phyloP scores from a whole-genome alignment of 2,329 filamentous ascomycete species.

The Aspergillus brunneoviolaceus region DNA sequence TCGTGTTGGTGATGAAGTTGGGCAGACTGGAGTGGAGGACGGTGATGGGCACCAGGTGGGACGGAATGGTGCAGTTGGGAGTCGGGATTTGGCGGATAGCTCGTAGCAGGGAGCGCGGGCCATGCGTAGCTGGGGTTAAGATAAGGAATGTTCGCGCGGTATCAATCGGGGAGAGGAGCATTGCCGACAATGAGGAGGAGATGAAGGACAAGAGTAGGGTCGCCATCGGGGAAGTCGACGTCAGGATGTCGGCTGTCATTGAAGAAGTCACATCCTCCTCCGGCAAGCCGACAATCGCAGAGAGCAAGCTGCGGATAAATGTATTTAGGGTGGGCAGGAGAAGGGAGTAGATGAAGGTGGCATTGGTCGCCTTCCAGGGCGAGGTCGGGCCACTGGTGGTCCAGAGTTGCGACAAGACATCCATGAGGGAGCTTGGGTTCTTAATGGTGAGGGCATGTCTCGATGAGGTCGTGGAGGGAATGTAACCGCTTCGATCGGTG shows the following conservation, averaged over 20 bases:
- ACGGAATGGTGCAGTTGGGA: conserved; percentile 64
- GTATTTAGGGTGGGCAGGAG: conserved; percentile 84
- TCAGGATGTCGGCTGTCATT: conserved; percentile 69
- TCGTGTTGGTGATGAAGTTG: conserved; percentile 76
- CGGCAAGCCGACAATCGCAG: conserved; percentile 84
- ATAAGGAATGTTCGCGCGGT: conserved; percentile 85
- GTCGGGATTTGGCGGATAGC: conserved; percentile 77
- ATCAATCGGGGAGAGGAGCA: conserved; percentile 83
- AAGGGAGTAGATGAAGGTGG: conserved; percentile 87
- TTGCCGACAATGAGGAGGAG: conserved; percentile 67
- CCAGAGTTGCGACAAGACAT: conserved; percentile 86
- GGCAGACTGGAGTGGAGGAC: conserved; percentile 82
- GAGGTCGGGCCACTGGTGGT: conserved; percentile 85
- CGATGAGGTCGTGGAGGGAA: conserved; percentile 40
- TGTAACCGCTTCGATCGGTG: conserved; percentile 48
- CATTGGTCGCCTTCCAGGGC: conserved; percentile 90
- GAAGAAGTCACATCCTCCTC: conserved; percentile 63
- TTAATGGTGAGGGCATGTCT: conserved; percentile 68
- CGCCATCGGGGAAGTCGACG: conserved; percentile 77
- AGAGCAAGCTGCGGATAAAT: conserved; percentile 87
- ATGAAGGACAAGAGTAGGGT: conserved; percentile 72
- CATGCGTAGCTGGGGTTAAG: conserved; percentile 73
- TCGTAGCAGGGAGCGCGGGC: conserved; percentile 74
- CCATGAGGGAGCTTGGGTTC: conserved; percentile 75
- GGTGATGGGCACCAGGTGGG: conserved; percentile 75